Percentiles rank a stretch among this genome's conserved stretches.
Evolutionary conservation across 2,329 filamentous ascomycete genomes (phyloP).

Genomic region (Chaetomium strumarium): DNA sequence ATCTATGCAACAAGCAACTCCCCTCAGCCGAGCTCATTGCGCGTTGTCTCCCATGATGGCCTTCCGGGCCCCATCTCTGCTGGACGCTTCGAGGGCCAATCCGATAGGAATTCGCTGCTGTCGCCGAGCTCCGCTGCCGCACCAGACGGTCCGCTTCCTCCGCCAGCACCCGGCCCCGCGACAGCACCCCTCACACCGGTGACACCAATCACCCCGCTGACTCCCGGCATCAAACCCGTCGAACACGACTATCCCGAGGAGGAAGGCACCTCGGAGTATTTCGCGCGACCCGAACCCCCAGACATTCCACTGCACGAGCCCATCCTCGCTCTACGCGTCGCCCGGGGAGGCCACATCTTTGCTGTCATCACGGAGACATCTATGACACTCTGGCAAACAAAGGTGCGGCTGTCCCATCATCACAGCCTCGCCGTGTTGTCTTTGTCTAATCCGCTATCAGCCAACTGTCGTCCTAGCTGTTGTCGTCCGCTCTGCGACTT

Average conservation of each 20-base stretch:
- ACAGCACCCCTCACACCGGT: slow-evolving; percentile 36
- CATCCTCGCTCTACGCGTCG: slow-evolving; percentile 69
- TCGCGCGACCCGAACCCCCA: slow-evolving; percentile 26
- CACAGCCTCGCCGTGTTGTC: background rate
- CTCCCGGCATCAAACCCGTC: slow-evolving; percentile 53
- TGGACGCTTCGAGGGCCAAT: slow-evolving; percentile 25
- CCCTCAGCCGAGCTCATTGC: slow-evolving; percentile 48
- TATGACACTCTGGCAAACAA: slow-evolving; percentile 94
- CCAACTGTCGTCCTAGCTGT: slow-evolving; percentile 84
- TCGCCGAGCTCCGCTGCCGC: slow-evolving; percentile 24
- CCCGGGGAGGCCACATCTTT: slow-evolving; percentile 75
- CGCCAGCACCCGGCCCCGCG: slow-evolving; percentile 31
- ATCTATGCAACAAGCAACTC: slow-evolving; percentile 75
- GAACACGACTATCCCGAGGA: slow-evolving; percentile 45
- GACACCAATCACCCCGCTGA: slow-evolving; percentile 50
- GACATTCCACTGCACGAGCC: slow-evolving; percentile 51
- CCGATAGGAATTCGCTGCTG: slow-evolving; percentile 20
- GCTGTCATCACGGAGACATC: slow-evolving; percentile 79
- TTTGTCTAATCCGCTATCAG: slow-evolving; percentile 38
- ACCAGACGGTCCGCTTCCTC: slow-evolving; percentile 33
- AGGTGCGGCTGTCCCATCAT: slow-evolving; percentile 48
- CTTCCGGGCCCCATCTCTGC: slow-evolving; percentile 32
- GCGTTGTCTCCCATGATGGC: slow-evolving; percentile 56
- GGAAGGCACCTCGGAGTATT: slow-evolving; percentile 28
- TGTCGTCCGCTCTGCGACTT: slow-evolving; percentile 73